A percentile compares a stretch with the other conserved stretches of the same genome.
Conservation (phyloP, 2,329 filamentous ascomycete species). For the Xylaria sp. region DNA sequence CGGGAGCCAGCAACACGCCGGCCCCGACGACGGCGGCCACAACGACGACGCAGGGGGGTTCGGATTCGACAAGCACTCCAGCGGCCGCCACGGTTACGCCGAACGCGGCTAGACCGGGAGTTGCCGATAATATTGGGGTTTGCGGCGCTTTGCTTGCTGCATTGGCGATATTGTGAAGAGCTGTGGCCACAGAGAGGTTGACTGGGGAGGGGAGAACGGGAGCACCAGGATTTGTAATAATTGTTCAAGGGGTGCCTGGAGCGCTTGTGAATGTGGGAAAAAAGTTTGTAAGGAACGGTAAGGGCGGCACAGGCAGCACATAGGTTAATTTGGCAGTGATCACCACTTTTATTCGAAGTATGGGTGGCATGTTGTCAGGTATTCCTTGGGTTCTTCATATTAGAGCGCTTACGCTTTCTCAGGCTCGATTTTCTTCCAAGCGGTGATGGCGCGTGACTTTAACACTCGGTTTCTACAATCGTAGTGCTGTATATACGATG, state of each 20-base stretch:
- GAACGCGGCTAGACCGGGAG: conserved; percentile 24
- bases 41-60: not conserved
- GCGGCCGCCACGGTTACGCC: conserved; percentile 31
- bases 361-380: conserved; percentile 4
- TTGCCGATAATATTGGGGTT: conserved; percentile 13
- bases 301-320: not conserved
- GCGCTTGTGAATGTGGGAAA: not conserved
- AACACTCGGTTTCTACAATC: conserved; percentile 6
- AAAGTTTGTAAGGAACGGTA: not conserved
- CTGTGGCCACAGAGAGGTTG: not conserved
- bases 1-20: conserved; percentile 13
- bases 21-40: conserved; percentile 10
- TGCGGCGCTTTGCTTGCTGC: conserved; percentile 40
- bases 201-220: no score
- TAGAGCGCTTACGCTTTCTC: not conserved
- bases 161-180: conserved; percentile 36
- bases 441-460: conserved; percentile 14
- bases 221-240: conserved; percentile 9
- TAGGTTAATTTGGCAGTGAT: conserved; percentile 15
- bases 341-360: conserved; percentile 9
- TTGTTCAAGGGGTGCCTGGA: not conserved
- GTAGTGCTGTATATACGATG: not conserved
- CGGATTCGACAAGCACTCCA: conserved; percentile 5
- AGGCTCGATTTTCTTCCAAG: conserved; percentile 14
- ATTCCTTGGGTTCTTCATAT: conserved; percentile 1